phyloP scores from a whole-genome alignment of 257 asterid species.

The Solanum chilense region DNA sequence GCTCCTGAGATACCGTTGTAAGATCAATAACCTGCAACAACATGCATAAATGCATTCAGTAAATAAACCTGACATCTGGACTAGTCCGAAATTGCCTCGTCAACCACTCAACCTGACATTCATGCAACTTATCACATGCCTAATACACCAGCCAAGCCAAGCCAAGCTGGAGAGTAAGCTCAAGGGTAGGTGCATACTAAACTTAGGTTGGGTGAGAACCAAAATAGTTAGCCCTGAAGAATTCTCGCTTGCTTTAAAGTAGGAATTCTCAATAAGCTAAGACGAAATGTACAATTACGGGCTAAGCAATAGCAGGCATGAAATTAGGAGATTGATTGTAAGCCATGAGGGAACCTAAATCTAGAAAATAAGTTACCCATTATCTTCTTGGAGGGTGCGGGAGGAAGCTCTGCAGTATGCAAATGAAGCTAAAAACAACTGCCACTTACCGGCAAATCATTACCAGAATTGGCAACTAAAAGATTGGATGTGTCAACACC shows the following conservation, averaged over 20 bases:
- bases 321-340: background rate
- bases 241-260: background rate
- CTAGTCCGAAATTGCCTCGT: background rate
- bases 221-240: background rate
- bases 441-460: slow-evolving; percentile 86
- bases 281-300: background rate
- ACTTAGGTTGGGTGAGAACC: background rate
- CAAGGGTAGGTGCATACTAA: background rate
- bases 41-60: background rate
- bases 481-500: slow-evolving; percentile 88
- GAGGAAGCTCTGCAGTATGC: background rate
- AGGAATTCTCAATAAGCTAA: background rate
- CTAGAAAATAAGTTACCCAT: background rate
- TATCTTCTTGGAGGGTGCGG: background rate
- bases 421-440: background rate
- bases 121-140: background rate
- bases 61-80: background rate
- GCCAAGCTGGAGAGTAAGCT: background rate
- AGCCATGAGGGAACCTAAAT: background rate
- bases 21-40: slow-evolving; percentile 76
- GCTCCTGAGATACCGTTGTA: slow-evolving; percentile 77
- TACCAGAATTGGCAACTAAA: slow-evolving; percentile 82
- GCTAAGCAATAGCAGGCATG: background rate
- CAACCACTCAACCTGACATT: background rate
- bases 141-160: background rate